Evolutionary conservation across 768 basidiomycete species (phyloP), one percentile per base, ranked within the genome.

Genomic region (Collybia sp.): DNA sequence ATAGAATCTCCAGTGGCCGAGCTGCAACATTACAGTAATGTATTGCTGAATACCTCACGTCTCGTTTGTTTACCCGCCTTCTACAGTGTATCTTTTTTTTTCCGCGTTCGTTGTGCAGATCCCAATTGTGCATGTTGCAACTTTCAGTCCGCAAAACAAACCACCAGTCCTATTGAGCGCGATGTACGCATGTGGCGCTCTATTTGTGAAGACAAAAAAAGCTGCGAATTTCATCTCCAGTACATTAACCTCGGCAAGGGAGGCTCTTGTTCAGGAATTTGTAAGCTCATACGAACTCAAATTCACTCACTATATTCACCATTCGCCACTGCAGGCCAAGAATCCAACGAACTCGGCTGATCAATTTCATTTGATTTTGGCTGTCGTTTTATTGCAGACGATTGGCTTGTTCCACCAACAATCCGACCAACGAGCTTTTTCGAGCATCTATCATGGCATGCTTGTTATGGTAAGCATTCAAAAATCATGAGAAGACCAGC

Each of bases 161-260:
- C 77, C 73, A 30, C 69, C 65, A 4, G 66, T 78, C 51, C 75
- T 80, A 34, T 57, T 80, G 38, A 72, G 66, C 15, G 71, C 73
- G 17, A 80, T 80, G 79, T 75, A 76, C 59, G 80, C 75, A 16
- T 82, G 75, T 59, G 85, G 78, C 47, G 85, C 76, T 18, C 65
- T 79, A 43, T 80, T 76, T 58, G 73, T 72, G 40, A 76, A 70
- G 57, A 79, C 71, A 10, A 63, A 63, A n/a, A 65, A 59, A 30
- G 77, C 80, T 2, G 53, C 63, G 45, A 63, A 63, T 35, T 83
- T 78, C 61, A 77, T 79, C 52, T 68, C 65, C 35, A 67, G 63
- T 40, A 71, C 67, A 17, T 61, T 77, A 52, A 64, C 58, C 17
- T 67, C 58, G 31, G 68, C 66, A 43, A 70, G 73, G 45, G 78